Evolutionary conservation across 805 yeast species (phyloP), one percentile per base, ranked within the genome.

Genomic region (Alloascoidea hylecoeti): DNA sequence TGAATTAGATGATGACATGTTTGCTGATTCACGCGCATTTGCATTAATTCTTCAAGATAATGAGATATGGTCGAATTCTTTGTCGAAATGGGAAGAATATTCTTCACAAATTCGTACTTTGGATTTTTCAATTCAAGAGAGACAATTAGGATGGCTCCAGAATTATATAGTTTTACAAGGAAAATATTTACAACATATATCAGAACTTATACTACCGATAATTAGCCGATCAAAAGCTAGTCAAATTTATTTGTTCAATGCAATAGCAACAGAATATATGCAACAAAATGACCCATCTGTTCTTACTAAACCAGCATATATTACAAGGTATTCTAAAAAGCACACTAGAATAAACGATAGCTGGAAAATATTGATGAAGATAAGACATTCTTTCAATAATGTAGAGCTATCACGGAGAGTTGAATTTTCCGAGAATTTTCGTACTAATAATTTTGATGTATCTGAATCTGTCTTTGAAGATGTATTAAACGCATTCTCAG

Each of bases 271-370:
- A n/a, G 13, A 9, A 23, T 9, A 23, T 9, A 23, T 23, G 13
- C 9, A 9, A 9, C 30, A 23, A 23, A 66, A 68, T 18, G 97
- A 92, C 49, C 94, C 97, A 0, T 75, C 83, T 4, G 95, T 86
- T 15, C 68, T 89, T 38, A 88, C 96, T 1, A 78, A 85, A 38
- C 96, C 96, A 0, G 79, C 96, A 0, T 77, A 81, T 47, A 73
- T 85, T 18, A 70, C 84, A 36, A 64, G 95, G 38, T 69, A 86
- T 2, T 69, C 78, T 2, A 64, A 67, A 15, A 70, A 75, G 16
- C 96, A 88, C 56, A 74, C 85, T 2, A 63, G 98, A 44, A 72
- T 78, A 16, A 72, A 75, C 42, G 83, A 85, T 46, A 75, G 94
- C 48, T 92, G 98, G 98, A 81, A 84, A 48, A 69, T 88, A 15